Evolutionary conservation across 306 rosid species (phyloP), one percentile per base, ranked within the genome.

Genomic region (Vigna angularis): DNA sequence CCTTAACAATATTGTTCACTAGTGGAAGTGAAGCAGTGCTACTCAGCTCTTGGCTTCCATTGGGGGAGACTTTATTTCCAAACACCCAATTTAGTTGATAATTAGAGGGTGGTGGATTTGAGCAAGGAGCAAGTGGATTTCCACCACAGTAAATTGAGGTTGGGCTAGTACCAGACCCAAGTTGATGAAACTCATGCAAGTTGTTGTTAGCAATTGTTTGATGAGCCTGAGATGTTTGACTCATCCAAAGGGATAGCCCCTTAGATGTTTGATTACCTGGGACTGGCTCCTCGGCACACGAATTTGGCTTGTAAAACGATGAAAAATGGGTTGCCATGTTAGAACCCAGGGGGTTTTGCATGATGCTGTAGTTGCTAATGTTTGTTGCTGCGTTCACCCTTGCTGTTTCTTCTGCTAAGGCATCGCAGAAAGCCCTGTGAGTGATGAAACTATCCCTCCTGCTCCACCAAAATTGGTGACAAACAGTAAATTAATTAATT

Each of bases 401-500:
- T 0, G 98, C 98, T 65, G 98, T 89, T 86, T 93, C 97, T 90
- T 93, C 98, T 15, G 98, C 98, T 24, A 93, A 90, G 67, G 97
- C 98, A 57, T 93, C 98, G 45, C 98, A 93, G 74, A 93, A 93
- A 13, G 97, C 97, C 66, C 98, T 86, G 71, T 93, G 98, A 56
- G 97, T 91, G 57, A 93, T 93, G 88, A 93, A 93, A 84, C 97
- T 93, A 57, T 93, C 98, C 82, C 97, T 84, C 91, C 98, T 93
- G 91, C 84, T 69, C 86, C 59, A 26, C 74, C 74, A 42, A 89
- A 83, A 72, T 58, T 84, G 71, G 14, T 30, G 5, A 17, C 24
- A 53, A 66, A 38, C 34, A 11, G 6, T 66, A 4, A 52, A 76
- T 34, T 28, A 24, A 9, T 16, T 9, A 17, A 51, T 13, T 44